Evolutionary conservation across 1,284 basidiomycete genomes (phyloP), one percentile per base, ranked within the genome.

Genomic region (Sporisorium iseilematis-ciliati): DNA sequence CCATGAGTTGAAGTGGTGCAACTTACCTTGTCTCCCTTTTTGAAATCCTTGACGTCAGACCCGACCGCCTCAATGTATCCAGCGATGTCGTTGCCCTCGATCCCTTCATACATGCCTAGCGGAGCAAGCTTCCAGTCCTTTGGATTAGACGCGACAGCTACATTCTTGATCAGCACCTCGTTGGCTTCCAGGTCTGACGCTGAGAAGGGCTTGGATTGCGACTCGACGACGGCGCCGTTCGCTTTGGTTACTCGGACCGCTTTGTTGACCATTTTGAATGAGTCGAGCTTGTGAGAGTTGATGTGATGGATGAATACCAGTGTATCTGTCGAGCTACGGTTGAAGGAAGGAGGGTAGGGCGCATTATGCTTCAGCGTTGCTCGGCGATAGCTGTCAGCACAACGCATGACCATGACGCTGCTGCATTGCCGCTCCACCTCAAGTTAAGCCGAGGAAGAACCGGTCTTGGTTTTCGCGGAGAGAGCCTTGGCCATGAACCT

Each of bases 141-240:
- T 0, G 86, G 86, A 57, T 86, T 86, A 4, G 66, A 70, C 0
- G 81, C 78, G 5, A 86, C 84, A 1, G 76, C 81, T 31, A 85
- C 82, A 49, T 85, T 86, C 60, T 81, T 77, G 71, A 86, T 75
- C 21, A 86, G 70, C 45, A 86, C 74, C 60, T 86, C 86, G 29
- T 70, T 45, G 7, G 57, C 52, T 1, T 38, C 62, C 53, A 65
- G 7, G 25, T 64, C 68, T 3, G 68, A 59, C 12, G 57, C 55
- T 1, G 55, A 68, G 52, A 56, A 50, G 3, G 57, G 65, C 4
- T 46, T 49, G 18, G 52, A 7, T 35, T 59, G 63, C 2, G 60
- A 45, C 33, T 68, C 66, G 55, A 73, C 70, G 1, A 63, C 56
- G 29, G 70, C 65, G 18, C 70, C 70, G 1, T 63, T 20, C 2